These are phyloP conservation scores for Anthracocystis walkeri DNA, from an alignment of 1,284 basidiomycete genomes.

Conservation along the genomic window DNA sequence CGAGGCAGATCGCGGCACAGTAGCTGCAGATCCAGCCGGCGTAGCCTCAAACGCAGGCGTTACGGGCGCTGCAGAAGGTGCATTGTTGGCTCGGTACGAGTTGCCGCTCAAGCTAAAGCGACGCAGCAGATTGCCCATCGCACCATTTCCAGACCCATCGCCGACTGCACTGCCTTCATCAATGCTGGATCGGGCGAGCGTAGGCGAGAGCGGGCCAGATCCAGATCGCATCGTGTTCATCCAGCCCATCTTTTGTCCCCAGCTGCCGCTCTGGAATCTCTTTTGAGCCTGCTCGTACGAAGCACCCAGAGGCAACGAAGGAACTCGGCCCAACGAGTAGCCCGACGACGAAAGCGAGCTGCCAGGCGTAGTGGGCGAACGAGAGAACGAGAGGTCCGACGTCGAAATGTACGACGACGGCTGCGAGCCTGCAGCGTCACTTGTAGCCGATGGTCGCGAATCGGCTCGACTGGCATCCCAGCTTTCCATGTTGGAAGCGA, in stretches of 20 bases:
- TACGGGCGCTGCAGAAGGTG: conserved; percentile 11
- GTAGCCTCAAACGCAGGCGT: conserved; percentile 27
- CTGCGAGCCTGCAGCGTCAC: conserved; percentile 31
- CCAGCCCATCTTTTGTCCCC: conserved; percentile 51
- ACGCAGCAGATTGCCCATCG: conserved; percentile 56
- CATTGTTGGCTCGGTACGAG: conserved; percentile 30
- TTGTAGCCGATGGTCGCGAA: conserved; percentile 7
- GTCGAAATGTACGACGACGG: conserved; percentile 44
- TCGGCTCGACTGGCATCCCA: conserved; percentile 30
- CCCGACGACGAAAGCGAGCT: conserved; percentile 41
- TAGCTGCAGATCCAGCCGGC: conserved; percentile 15
- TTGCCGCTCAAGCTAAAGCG: conserved; percentile 54
- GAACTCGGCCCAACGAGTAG: conserved; percentile 49
- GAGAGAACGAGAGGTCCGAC: conserved; percentile 39
- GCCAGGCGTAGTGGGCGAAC: conserved; percentile 36
- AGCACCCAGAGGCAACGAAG: conserved; percentile 45
- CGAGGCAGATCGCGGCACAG: conserved; percentile 40
- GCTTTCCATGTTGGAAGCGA: conserved; percentile 19
- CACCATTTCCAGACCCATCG: conserved; percentile 23
- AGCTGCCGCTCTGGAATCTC: conserved; percentile 55
- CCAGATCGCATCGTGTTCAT: conserved; percentile 46
- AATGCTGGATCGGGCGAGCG: conserved; percentile 32
- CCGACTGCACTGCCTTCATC: conserved; percentile 31
- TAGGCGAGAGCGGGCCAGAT: conserved; percentile 42
- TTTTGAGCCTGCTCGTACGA: conserved; percentile 59